Conservation (phyloP, 2,329 filamentous ascomycete species). For the Alternaria solani region DNA sequence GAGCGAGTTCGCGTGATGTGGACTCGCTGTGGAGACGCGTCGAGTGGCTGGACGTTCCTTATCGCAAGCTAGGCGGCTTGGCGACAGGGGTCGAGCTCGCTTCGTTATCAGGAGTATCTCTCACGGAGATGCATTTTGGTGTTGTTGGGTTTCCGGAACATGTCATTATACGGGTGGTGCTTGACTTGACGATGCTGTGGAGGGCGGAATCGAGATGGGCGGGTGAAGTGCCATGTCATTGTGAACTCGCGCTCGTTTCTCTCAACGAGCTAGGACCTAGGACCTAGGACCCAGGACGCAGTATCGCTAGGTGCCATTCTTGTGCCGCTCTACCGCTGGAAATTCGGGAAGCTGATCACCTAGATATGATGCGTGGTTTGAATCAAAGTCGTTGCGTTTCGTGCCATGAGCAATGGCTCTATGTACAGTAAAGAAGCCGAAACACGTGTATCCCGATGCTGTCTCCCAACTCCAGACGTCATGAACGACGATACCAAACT, state of each 20-base stretch:
- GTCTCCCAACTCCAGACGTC: not conserved
- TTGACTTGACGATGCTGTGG: not conserved
- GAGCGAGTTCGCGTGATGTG: slow-evolving; percentile 2
- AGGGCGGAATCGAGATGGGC: not conserved
- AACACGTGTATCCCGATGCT: not conserved
- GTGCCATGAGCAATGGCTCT: not conserved
- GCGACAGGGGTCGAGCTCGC: slow-evolving; percentile 12
- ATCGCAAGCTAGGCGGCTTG: slow-evolving; percentile 20
- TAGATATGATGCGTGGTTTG: not conserved
- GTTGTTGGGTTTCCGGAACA: slow-evolving; percentile 17
- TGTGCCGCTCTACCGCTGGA: no score
- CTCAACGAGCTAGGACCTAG: no score
- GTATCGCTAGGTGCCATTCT: no score
- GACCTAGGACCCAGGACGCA: no score
- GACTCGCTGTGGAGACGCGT: slow-evolving; percentile 1
- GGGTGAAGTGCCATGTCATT: not conserved
- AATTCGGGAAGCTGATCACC: no score
- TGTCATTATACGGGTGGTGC: not conserved
- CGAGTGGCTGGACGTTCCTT: slow-evolving; percentile 11
- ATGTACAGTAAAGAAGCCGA: not conserved
- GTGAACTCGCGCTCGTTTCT: no score
- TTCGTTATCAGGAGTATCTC: slow-evolving; percentile 16
- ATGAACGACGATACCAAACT: not conserved
- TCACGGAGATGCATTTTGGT: slow-evolving; percentile 24
- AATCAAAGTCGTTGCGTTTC: not conserved